Percentiles rank a stretch among this genome's conserved stretches.
Evolutionary conservation across 495 filamentous ascomycete genomes (phyloP).

Genomic region (Jackrogersella minutella): DNA sequence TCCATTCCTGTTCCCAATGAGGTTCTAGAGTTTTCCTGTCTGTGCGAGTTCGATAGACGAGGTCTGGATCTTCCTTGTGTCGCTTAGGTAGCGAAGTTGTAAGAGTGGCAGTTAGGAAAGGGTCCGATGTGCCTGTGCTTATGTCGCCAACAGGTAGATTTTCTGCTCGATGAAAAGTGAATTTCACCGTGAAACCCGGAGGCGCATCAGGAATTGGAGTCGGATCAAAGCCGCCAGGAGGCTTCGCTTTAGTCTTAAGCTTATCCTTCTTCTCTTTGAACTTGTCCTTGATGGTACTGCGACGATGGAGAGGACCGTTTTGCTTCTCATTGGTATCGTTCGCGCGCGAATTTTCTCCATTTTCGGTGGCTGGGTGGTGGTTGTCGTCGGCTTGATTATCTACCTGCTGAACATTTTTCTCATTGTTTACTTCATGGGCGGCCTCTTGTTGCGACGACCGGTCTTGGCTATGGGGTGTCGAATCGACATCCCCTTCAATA

Average conservation of each 20-base stretch:
- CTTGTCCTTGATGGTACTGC: slow-evolving; percentile 51
- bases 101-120: slow-evolving; percentile 78
- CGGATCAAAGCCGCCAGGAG: slow-evolving; percentile 79
- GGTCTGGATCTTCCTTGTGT: slow-evolving; percentile 79
- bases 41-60: slow-evolving; percentile 79
- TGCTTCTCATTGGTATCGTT: slow-evolving; percentile 31
- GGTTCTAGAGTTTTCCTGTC: slow-evolving; percentile 74
- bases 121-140: slow-evolving; percentile 79
- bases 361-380: slow-evolving; percentile 13
- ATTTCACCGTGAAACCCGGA: slow-evolving; percentile 81
- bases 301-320: slow-evolving; percentile 9
- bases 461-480: slow-evolving; percentile 28
- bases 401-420: slow-evolving; percentile 31
- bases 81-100: slow-evolving; percentile 66
- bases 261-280: slow-evolving; percentile 66
- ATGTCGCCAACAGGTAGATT: slow-evolving; percentile 86
- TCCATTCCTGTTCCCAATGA: slow-evolving; percentile 84
- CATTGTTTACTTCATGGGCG: slow-evolving; percentile 24
- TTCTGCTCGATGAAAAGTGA: slow-evolving; percentile 82
- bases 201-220: slow-evolving; percentile 77
- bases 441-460: slow-evolving; percentile 12
- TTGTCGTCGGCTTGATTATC: slow-evolving; percentile 21
- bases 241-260: slow-evolving; percentile 66
- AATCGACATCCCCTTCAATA: slow-evolving; percentile 13
- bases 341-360: slow-evolving; percentile 7